Evolutionary conservation across 148 eudicot species (phyloP), one percentile per base, ranked within the genome.

Genomic region (Rhododendron griersonianum): DNA sequence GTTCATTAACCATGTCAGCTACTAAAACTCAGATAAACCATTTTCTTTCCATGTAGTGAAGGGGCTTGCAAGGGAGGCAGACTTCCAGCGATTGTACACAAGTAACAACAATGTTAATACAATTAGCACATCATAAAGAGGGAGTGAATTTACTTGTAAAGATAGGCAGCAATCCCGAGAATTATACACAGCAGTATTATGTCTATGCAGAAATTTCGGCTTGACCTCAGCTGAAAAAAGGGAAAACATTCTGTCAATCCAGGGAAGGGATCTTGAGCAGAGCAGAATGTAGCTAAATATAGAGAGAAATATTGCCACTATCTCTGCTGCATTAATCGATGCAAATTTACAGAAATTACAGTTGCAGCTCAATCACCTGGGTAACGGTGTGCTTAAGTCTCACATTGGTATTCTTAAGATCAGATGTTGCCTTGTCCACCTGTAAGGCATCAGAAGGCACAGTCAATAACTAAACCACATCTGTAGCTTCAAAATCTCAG

Each of bases 151-250:
- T 93, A 97, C 99, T 97, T 95, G 98, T 97, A 97, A 86, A 97
- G 85, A 86, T 95, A 97, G 78, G 98, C 95, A 81, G 99, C 99
- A 82, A 97, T 97, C 80, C 99, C 98, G 81, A 97, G 95, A 90
- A 97, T 95, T 83, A 97, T 88, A 85, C 98, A 95, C 89, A 95
- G 88, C 86, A 97, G 90, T 86, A 97, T 89, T 84, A 97, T 97
- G 88, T 97, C 98, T 35, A 97, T 93, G 83, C 99, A 97, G 91
- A 97, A 95, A 87, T 97, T 96, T 84, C 99, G 91, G 88, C 99
- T 97, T 23, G 99, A 95, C 84, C 99, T 93, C 93, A 97, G 87
- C 99, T 97, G 98, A 81, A 87, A 86, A 57, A 86, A 67, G 78
- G 81, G 2, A 77, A 83, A 75, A 80, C 28, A 5, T 8, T 47